Evolutionary conservation across 2,329 filamentous ascomycete species (phyloP).

Genomic region (Graphiopsis chlorocephala): DNA sequence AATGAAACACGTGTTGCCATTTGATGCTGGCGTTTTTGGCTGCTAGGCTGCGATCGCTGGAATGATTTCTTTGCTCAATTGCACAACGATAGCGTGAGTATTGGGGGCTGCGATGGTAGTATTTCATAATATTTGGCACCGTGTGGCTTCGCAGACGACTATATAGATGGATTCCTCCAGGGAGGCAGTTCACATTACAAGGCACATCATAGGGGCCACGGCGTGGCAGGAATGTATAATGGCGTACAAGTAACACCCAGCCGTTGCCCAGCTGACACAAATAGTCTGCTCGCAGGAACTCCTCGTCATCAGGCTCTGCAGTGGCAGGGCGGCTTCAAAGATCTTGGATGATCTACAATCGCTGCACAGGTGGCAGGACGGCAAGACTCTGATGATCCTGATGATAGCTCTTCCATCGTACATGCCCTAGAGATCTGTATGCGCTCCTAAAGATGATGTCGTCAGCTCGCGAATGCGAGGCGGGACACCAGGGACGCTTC

Average conservation of each 20-base stretch:
- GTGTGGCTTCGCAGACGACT: neutral
- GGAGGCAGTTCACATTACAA: neutral
- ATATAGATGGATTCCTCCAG: neutral
- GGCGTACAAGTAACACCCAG: constrained; percentile 6
- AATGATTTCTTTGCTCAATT: neutral
- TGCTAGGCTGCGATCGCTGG: neutral
- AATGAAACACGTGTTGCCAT: constrained; percentile 12
- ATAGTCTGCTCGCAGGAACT: neutral
- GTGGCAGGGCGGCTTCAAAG: constrained; percentile 2
- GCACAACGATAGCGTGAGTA: neutral
- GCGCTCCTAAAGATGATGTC: neutral
- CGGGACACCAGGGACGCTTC: constrained; percentile 5
- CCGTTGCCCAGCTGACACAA: constrained; percentile 5
- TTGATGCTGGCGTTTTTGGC: constrained; percentile 3
- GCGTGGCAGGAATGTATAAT: constrained; percentile 11
- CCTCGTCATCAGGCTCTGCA: neutral
- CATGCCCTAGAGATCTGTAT: neutral
- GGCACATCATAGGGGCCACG: neutral
- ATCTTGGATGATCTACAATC: neutral
- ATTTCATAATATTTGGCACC: neutral
- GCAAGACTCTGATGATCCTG: neutral
- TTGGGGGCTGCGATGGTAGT: neutral
- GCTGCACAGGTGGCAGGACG: neutral
- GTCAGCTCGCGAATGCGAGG: constrained; percentile 2
- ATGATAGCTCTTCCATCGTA: neutral